phyloP scores from a whole-genome alignment of 371 early-diverging fungal genomes.

The Mucor mucedo region DNA sequence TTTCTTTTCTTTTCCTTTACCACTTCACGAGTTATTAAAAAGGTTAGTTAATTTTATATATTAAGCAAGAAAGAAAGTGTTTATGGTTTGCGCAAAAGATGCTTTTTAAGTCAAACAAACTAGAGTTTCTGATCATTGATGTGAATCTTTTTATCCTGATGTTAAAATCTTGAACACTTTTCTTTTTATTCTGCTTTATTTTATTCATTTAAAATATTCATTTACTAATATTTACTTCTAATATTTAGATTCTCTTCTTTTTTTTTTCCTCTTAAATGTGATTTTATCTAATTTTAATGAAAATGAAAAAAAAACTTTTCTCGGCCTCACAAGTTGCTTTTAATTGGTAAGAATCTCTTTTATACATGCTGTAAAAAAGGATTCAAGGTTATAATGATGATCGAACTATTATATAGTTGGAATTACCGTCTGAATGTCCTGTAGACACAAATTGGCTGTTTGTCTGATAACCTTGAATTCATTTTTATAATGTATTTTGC shows the following conservation, averaged over 20 bases:
- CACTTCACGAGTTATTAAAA: constrained; percentile 9
- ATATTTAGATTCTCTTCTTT: constrained; percentile 5
- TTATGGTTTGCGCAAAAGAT: constrained; percentile 41
- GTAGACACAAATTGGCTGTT: constrained; percentile 54
- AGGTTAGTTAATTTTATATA: constrained; percentile 11
- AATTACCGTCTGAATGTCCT: constrained; percentile 55
- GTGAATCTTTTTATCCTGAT: constrained; percentile 54
- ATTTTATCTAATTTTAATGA: neutral
- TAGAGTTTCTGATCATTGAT: constrained; percentile 63
- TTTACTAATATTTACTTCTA: constrained; percentile 2
- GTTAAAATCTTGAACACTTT: constrained; percentile 18
- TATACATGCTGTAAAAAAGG: neutral
- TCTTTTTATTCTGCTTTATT: constrained; percentile 1
- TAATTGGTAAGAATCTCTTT: constrained; percentile 11
- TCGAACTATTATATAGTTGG: constrained; percentile 48
- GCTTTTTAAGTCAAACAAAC: constrained; percentile 55
- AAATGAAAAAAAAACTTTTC: constrained; percentile 1
- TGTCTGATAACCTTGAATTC: constrained; percentile 34
- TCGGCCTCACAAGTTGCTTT: no score
- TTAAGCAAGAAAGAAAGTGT: neutral
- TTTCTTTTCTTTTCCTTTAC: constrained; percentile 1
- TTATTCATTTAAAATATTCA: neutral
- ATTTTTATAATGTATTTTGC: neutral
- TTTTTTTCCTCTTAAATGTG: constrained; percentile 1
- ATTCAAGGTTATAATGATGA: constrained; percentile 42